Evolutionary conservation across 2,329 filamentous ascomycete species (phyloP).

Genomic region (Penicillium sp.): DNA sequence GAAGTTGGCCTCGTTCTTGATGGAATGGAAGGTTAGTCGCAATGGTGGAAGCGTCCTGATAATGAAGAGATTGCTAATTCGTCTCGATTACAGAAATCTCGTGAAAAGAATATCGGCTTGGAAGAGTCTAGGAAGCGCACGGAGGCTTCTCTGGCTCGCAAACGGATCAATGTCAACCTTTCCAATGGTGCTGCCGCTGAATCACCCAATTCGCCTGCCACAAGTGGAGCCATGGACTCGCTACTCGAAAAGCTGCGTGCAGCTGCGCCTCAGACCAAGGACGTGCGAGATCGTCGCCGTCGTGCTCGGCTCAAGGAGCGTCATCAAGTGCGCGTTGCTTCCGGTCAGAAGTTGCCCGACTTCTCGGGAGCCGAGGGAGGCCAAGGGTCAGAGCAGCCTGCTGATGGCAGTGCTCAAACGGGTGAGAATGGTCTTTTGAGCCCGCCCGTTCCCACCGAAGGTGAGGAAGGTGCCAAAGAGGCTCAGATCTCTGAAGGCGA

Average conservation of each 20-base stretch:
- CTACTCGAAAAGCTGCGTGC: slow-evolving; percentile 92
- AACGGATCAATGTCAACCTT: slow-evolving; percentile 66
- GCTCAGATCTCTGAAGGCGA: slow-evolving; percentile 57
- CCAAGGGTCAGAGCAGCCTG: slow-evolving; percentile 52
- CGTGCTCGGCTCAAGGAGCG: slow-evolving; percentile 86
- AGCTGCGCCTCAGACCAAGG: slow-evolving; percentile 84
- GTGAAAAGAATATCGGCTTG: slow-evolving; percentile 82
- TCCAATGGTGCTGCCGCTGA: slow-evolving; percentile 60
- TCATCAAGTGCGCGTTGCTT: slow-evolving; percentile 86
- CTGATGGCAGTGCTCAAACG: slow-evolving; percentile 47
- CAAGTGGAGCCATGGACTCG: slow-evolving; percentile 92
- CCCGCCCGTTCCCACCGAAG: slow-evolving; percentile 49
- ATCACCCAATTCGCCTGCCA: slow-evolving; percentile 66
- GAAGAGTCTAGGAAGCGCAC: slow-evolving; percentile 85
- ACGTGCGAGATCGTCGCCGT: slow-evolving; percentile 85
- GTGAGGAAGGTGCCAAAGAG: slow-evolving; percentile 37
- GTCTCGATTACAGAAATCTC: slow-evolving; percentile 66
- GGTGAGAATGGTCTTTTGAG: slow-evolving; percentile 52
- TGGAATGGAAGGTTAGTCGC: slow-evolving; percentile 78
- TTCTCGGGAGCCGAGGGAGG: slow-evolving; percentile 59
- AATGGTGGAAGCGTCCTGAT: slow-evolving; percentile 6
- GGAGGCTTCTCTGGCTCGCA: slow-evolving; percentile 90
- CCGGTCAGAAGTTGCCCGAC: slow-evolving; percentile 86
- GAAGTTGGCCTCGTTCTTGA: slow-evolving; percentile 86
- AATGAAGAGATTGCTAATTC: slow-evolving; percentile 9